These are phyloP conservation scores for Pseudocercospora musae DNA, from an alignment of 2,329 filamentous ascomycete species.

Conservation along the genomic window DNA sequence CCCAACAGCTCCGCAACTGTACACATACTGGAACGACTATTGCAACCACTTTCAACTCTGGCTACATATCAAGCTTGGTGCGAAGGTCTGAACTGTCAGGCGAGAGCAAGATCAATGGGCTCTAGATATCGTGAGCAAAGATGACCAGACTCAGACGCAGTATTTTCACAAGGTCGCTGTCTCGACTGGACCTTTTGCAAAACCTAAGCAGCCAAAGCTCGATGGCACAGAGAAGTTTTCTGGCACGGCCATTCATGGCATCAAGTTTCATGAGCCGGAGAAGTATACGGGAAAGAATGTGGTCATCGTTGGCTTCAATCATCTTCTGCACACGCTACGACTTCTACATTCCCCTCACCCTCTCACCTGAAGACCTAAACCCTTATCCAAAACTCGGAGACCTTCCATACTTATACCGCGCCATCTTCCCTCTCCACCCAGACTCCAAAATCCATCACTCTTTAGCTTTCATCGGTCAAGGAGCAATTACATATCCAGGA, in stretches of 20 bases:
- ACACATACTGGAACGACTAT: conserved; percentile 43
- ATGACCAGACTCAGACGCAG: conserved; percentile 23
- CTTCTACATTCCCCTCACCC: conserved; percentile 17
- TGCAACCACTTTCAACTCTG: conserved; percentile 41
- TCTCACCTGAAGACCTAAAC: conserved; percentile 12
- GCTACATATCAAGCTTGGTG: conserved; percentile 36
- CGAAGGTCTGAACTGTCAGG: conserved; percentile 32
- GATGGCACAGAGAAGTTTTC: conserved; percentile 39
- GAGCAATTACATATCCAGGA: conserved; percentile 24
- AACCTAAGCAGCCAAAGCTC: conserved; percentile 38
- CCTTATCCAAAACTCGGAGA: conserved; percentile 9
- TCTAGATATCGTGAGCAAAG: conserved; percentile 30
- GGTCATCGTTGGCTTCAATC: conserved; percentile 44
- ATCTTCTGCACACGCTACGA: conserved; percentile 39
- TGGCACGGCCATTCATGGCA: conserved; percentile 40
- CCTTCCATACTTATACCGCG: conserved; percentile 29
- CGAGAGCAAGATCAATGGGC: conserved; percentile 36
- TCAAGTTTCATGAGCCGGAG: conserved; percentile 27
- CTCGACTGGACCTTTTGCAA: conserved; percentile 36
- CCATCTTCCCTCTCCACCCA: conserved; percentile 33
- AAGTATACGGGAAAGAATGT: conserved; percentile 44
- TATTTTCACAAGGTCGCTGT: conserved; percentile 39
- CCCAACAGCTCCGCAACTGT: conserved; percentile 30
- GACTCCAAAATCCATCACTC: conserved; percentile 23
- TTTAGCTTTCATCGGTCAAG: conserved; percentile 34